A percentile compares a stretch with the other conserved stretches of the same genome.
Evolutionary conservation across 2,329 filamentous ascomycete species (phyloP).

Genomic region (Aspergillus sp.): DNA sequence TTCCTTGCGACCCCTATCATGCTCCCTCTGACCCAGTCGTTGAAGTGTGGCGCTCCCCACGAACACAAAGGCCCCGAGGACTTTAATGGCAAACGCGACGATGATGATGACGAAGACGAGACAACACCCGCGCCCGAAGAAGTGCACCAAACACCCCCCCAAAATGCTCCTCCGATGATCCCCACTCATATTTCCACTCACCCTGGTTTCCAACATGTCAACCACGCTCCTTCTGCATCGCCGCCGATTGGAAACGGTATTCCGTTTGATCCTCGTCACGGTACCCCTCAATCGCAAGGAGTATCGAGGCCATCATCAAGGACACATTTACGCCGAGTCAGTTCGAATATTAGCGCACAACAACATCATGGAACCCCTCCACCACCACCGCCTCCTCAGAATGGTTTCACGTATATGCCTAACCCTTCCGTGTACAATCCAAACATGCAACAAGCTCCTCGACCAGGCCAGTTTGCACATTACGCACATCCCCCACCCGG

Average conservation of each 20-base stretch:
- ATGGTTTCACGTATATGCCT: conserved; percentile 79
- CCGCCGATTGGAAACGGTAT: conserved; percentile 81
- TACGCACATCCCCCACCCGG: conserved; percentile 44
- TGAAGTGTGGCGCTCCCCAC: conserved; percentile 68
- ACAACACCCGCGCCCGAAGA: conserved; percentile 72
- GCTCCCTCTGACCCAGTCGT: conserved; percentile 19
- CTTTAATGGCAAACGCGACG: conserved; percentile 77
- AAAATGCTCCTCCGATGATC: conserved; percentile 59
- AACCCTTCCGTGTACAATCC: conserved; percentile 84
- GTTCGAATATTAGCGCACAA: conserved; percentile 69
- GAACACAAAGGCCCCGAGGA: conserved; percentile 95
- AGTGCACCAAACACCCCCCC: conserved; percentile 48
- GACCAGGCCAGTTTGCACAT: conserved; percentile 44
- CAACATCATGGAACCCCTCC: conserved; percentile 61
- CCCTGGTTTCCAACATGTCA: conserved; percentile 73
- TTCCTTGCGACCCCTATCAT: conserved; percentile 2
- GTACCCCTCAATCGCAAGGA: conserved; percentile 77
- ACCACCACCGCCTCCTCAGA: conserved; percentile 56
- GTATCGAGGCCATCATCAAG: conserved; percentile 76
- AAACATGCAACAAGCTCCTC: conserved; percentile 49
- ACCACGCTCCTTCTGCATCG: conserved; percentile 82
- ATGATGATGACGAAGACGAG: conserved; percentile 79
- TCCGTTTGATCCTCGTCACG: conserved; percentile 68
- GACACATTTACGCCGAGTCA: conserved; percentile 73
- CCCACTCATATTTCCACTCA: conserved; percentile 69